Conservation (phyloP, 768 basidiomycete genomes). For the Suillus americanus region DNA sequence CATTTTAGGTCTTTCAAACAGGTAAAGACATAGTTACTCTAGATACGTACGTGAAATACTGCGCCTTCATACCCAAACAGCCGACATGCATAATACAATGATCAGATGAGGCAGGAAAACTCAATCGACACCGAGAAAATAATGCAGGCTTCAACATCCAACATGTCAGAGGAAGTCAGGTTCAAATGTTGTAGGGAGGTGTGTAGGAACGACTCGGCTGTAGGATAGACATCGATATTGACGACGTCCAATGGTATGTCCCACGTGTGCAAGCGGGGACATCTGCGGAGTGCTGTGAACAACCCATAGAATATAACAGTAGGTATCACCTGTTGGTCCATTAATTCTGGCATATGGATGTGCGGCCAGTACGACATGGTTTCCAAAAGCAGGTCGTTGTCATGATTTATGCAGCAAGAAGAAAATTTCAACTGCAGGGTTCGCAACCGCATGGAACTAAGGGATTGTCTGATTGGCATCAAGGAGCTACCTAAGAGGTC, state of each 20-base stretch:
- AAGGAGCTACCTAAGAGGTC: no score
- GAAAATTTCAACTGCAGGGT: no score
- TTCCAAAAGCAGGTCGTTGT: no score
- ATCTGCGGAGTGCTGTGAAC: neutral
- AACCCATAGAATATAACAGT: neutral
- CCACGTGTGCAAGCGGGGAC: neutral
- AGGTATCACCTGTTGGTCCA: neutral
- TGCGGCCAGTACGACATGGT: neutral
- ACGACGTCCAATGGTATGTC: neutral
- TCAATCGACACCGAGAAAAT: neutral
- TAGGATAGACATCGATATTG: neutral
- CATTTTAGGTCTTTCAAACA: no score
- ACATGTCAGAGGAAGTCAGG: neutral
- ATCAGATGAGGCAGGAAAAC: no score
- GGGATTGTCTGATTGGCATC: no score
- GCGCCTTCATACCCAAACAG: no score
- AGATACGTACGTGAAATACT: no score
- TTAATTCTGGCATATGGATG: neutral
- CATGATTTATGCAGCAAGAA: no score
- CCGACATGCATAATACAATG: no score
- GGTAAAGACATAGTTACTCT: no score
- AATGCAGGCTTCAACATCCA: neutral
- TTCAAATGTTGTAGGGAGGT: neutral
- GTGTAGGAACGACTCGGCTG: neutral
- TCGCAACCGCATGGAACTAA: no score